phyloP scores from a whole-genome alignment of 2,329 filamentous ascomycete species.

The Paramyrothecium sp. region DNA sequence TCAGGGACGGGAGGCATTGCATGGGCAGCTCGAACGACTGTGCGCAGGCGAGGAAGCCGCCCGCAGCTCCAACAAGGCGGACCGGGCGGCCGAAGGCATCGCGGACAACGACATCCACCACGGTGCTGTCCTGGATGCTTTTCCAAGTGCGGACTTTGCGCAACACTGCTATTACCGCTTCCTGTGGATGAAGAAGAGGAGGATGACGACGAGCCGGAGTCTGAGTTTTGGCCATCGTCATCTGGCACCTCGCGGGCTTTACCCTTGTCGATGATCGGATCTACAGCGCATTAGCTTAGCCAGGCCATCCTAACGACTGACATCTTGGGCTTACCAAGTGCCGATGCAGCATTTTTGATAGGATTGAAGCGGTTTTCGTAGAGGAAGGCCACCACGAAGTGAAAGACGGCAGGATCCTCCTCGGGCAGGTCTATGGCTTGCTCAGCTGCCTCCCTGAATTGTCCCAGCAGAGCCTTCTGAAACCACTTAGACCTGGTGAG shows the following conservation, averaged over 20 bases:
- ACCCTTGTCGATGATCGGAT: constrained; percentile 35
- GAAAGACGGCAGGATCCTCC: constrained; percentile 49
- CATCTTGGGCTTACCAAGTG: constrained; percentile 25
- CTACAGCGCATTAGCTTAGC: constrained; percentile 11
- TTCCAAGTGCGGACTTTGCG: constrained; percentile 19
- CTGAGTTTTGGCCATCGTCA: constrained; percentile 24
- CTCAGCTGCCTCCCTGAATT: constrained; percentile 43
- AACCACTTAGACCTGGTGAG: constrained; percentile 48
- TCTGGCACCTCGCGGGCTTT: constrained; percentile 31
- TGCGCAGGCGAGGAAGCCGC: not conserved
- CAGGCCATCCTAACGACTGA: no score
- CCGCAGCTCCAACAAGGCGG: not conserved
- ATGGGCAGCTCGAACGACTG: no score
- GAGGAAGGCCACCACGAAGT: constrained; percentile 49
- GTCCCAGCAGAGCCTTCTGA: constrained; percentile 44
- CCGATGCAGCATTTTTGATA: constrained; percentile 40
- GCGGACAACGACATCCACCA: constrained; percentile 40
- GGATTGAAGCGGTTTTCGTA: constrained; percentile 47
- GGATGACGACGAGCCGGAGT: constrained; percentile 28
- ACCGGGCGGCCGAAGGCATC: constrained; percentile 24
- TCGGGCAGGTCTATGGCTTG: constrained; percentile 49
- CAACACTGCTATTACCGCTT: constrained; percentile 10
- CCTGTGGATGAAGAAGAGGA: constrained; percentile 8
- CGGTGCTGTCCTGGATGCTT: constrained; percentile 45
- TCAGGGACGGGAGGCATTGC: not conserved